phyloP scores from a whole-genome alignment of 768 basidiomycete genomes.

The Pulveroboletus sp. region DNA sequence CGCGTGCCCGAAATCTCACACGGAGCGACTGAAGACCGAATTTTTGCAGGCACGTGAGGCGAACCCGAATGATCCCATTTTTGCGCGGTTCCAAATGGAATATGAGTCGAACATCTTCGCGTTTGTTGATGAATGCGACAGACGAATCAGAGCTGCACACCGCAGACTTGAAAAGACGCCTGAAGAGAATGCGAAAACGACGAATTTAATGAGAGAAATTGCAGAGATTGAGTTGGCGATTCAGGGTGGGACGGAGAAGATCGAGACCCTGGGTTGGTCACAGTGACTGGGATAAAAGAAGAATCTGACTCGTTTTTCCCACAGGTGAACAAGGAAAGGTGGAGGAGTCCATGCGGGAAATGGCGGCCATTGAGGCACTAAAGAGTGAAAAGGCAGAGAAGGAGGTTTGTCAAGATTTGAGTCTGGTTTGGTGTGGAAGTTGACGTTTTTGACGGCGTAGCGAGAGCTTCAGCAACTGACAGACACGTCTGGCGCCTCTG shows the following conservation, averaged over 20 bases:
- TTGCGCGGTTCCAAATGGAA: conserved; percentile 86
- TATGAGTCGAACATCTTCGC: conserved; percentile 93
- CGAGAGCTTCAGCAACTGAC: conserved; percentile 94
- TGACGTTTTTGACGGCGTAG: conserved; percentile 36
- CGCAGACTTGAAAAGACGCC: conserved; percentile 97
- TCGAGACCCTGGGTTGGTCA: conserved; percentile 78
- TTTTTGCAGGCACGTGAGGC: conserved; percentile 76
- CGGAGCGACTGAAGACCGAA: conserved; percentile 88
- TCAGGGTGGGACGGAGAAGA: conserved; percentile 97
- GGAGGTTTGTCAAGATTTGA: conserved; percentile 51
- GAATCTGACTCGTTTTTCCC: conserved; percentile 3
- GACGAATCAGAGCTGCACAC: conserved; percentile 91
- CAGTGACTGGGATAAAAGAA: conserved; percentile 5
- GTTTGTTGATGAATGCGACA: conserved; percentile 98
- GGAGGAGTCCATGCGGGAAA: conserved; percentile 96
- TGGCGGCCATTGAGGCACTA: conserved; percentile 95
- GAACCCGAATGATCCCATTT: conserved; percentile 74
- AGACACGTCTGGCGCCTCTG: conserved; percentile 96
- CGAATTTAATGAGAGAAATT: conserved; percentile 98
- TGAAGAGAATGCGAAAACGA: conserved; percentile 99
- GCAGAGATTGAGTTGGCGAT: conserved; percentile 99
- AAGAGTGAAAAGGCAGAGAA: conserved; percentile 96
- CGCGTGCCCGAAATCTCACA: conserved; percentile 94
- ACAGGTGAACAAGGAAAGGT: conserved; percentile 97
- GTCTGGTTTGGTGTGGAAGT: not conserved